These are phyloP conservation scores for Fibroporia radiculosa DNA, from an alignment of 768 basidiomycete genomes.

Conservation along the genomic window DNA sequence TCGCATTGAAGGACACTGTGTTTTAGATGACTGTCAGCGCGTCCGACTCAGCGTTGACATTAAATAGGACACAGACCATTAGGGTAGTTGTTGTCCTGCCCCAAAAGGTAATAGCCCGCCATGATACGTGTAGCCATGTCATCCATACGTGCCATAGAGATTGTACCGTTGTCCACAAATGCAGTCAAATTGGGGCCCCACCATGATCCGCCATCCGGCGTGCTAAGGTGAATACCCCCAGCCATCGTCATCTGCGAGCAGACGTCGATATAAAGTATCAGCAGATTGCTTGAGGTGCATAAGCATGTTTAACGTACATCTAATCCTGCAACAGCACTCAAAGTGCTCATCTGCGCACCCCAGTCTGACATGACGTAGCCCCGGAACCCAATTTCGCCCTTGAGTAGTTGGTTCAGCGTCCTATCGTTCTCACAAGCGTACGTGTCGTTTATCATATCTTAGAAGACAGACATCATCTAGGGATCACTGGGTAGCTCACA, in stretches of 20 bases:
- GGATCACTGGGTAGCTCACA: no score
- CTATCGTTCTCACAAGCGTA: slow-evolving; percentile 73
- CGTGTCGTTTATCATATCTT: slow-evolving; percentile 61
- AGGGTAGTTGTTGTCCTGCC: slow-evolving; percentile 63
- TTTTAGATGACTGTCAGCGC: not conserved
- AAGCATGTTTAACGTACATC: slow-evolving; percentile 56
- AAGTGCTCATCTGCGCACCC: slow-evolving; percentile 55
- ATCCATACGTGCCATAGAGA: slow-evolving; percentile 54
- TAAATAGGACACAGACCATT: slow-evolving; percentile 14
- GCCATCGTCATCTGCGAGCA: slow-evolving; percentile 64
- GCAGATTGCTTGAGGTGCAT: no score
- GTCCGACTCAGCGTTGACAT: no score
- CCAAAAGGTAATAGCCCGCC: slow-evolving; percentile 59
- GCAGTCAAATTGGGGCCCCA: slow-evolving; percentile 64
- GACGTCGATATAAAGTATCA: not conserved
- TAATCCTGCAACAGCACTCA: slow-evolving; percentile 50
- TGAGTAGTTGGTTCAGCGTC: slow-evolving; percentile 66
- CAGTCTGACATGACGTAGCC: slow-evolving; percentile 77
- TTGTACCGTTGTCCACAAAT: slow-evolving; percentile 64
- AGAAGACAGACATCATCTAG: no score
- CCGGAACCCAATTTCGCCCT: slow-evolving; percentile 70
- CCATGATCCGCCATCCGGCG: slow-evolving; percentile 46
- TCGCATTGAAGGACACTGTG: slow-evolving; percentile 63
- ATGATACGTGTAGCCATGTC: slow-evolving; percentile 83
- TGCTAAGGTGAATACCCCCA: slow-evolving; percentile 43